Conservation (phyloP, 768 basidiomycete species). For the Zangia roseola region DNA sequence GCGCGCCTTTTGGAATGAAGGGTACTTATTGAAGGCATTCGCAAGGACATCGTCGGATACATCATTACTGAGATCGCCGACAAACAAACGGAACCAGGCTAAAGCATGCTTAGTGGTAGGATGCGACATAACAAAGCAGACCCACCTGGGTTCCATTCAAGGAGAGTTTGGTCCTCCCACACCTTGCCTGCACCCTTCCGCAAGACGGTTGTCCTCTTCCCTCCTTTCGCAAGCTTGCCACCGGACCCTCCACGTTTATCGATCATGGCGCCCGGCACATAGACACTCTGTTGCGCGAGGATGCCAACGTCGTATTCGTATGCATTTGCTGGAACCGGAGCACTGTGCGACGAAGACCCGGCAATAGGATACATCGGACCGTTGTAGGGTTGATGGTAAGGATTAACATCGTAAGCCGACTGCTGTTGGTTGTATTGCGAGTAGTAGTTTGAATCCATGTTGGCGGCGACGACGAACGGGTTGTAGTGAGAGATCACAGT, state of each 20-base stretch:
- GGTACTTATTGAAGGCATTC: constrained; percentile 90
- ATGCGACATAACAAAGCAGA: constrained; percentile 9
- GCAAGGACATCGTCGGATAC: constrained; percentile 93
- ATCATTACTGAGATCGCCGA: constrained; percentile 97
- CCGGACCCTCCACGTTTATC: constrained; percentile 85
- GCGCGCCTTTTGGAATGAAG: constrained; percentile 91
- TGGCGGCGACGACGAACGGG: constrained; percentile 2
- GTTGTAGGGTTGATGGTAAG: constrained; percentile 79
- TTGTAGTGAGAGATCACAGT: neutral
- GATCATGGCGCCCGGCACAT: constrained; percentile 88
- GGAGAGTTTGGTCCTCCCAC: constrained; percentile 96
- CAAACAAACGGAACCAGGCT: constrained; percentile 98
- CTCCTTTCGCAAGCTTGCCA: constrained; percentile 84
- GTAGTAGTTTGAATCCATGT: constrained; percentile 43
- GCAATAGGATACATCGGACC: constrained; percentile 70
- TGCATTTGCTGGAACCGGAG: constrained; percentile 85
- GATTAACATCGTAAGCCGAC: constrained; percentile 62
- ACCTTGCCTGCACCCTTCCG: constrained; percentile 95
- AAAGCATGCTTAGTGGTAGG: constrained; percentile 4
- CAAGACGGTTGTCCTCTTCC: constrained; percentile 90
- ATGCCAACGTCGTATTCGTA: constrained; percentile 93
- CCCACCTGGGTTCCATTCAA: constrained; percentile 97
- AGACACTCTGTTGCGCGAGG: constrained; percentile 87
- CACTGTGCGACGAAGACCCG: constrained; percentile 62
- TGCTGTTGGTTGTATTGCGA: constrained; percentile 53